A percentile compares a stretch with the other conserved stretches of the same genome.
Evolutionary conservation across 345 rosid genomes (phyloP).

Genomic region (Conringia planisiliqua): DNA sequence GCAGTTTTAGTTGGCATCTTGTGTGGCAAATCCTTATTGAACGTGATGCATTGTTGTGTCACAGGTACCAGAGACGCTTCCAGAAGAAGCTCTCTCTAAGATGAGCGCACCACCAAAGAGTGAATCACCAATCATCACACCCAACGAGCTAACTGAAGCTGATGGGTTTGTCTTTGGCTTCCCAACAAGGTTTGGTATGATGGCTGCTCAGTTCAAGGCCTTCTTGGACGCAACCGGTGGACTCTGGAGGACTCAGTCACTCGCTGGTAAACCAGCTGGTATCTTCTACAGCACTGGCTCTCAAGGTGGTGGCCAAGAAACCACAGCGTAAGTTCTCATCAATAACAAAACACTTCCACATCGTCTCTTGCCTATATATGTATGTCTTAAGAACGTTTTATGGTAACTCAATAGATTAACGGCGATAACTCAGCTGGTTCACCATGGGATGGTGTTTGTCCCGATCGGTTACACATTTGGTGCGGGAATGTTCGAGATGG

Average conservation of each 20-base stretch:
- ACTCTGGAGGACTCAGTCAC: slow-evolving; percentile 87
- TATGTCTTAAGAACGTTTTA: background rate
- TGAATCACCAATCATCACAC: slow-evolving; percentile 72
- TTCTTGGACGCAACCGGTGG: slow-evolving; percentile 94
- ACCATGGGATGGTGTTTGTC: slow-evolving; percentile 91
- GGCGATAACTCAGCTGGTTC: slow-evolving; percentile 92
- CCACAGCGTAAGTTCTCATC: slow-evolving; percentile 70
- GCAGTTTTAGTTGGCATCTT: too few species aligned
- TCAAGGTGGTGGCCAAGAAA: slow-evolving; percentile 99
- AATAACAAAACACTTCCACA: background rate
- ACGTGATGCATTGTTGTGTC: background rate
- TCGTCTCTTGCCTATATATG: background rate
- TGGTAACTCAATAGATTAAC: slow-evolving; percentile 55
- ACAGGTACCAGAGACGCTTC: slow-evolving; percentile 89
- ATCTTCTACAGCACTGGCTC: slow-evolving; percentile 96
- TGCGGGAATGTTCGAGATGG: slow-evolving; percentile 98
- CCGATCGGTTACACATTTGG: slow-evolving; percentile 96
- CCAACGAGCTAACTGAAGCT: slow-evolving; percentile 76
- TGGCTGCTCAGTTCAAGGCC: slow-evolving; percentile 97
- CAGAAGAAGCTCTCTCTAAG: slow-evolving; percentile 74
- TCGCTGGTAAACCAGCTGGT: slow-evolving; percentile 97
- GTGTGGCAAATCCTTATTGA: background rate
- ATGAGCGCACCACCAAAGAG: slow-evolving; percentile 93
- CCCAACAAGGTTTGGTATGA: slow-evolving; percentile 98
- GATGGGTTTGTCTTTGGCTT: slow-evolving; percentile 89